A percentile compares a stretch with the other conserved stretches of the same genome.
Evolutionary conservation across 257 asterid species (phyloP).

Genomic region (Primulina huaijiensis): DNA sequence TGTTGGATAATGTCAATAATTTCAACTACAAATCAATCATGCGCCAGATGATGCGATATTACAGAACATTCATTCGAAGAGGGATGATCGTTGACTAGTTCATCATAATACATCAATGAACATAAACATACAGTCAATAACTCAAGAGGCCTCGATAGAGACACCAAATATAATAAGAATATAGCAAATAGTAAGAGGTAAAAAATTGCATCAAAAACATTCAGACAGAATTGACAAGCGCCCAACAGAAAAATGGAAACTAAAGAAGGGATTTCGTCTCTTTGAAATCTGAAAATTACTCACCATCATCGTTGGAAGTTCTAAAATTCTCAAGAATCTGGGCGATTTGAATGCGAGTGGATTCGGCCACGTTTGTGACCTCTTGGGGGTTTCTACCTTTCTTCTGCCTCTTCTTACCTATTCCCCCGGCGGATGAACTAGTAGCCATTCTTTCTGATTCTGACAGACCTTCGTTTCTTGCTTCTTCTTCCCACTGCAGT

Average conservation of each 20-base stretch:
- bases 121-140: no score
- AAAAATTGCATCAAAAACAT: not conserved
- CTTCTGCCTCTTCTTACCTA: conserved; percentile 36
- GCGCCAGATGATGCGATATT: no score
- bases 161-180: no score
- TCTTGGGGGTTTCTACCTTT: conserved; percentile 19
- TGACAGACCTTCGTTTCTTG: no score
- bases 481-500: no score
- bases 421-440: conserved; percentile 27
- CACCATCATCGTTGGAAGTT: conserved; percentile 53
- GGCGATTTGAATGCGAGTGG: conserved; percentile 45
- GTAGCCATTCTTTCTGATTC: conserved; percentile 18
- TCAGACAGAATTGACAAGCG: not conserved
- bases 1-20: no score
- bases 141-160: not conserved
- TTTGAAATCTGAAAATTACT: not conserved
- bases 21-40: no score
- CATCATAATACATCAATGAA: no score
- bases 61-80: no score
- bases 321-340: conserved; percentile 52
- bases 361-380: conserved; percentile 28
- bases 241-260: not conserved
- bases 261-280: no score
- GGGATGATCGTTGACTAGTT: no score
- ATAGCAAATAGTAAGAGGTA: no score